Conservation (phyloP, 169 alveolate species). For the Eimeria tenella region DNA sequence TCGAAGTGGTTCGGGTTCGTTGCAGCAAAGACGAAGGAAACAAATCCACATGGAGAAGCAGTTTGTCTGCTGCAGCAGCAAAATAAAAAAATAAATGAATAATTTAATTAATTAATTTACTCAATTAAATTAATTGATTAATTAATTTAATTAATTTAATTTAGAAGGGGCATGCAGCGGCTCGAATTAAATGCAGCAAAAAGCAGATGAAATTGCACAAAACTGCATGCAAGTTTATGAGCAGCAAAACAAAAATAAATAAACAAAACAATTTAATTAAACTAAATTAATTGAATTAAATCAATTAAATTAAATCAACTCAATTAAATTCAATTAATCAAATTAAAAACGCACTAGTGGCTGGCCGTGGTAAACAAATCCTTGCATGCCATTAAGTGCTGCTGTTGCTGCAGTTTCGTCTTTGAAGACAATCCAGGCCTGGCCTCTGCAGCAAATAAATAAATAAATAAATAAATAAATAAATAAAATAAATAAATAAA, state of each 20-base stretch:
- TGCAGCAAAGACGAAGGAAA: background rate
- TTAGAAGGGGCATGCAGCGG: no score
- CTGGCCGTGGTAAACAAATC: slow-evolving; percentile 85
- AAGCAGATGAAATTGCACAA: background rate
- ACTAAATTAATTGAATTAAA: no score
- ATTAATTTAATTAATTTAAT: no score
- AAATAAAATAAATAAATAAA: no score
- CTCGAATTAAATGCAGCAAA: no score
- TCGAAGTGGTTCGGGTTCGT: no score
- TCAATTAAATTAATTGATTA: no score
- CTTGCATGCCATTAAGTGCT: slow-evolving; percentile 88
- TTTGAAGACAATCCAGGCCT: slow-evolving; percentile 89
- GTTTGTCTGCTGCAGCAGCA: background rate
- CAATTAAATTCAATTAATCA: background rate
- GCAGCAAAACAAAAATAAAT: background rate
- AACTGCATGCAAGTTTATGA: background rate
- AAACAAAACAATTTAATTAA: background rate
- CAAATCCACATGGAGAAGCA: background rate
- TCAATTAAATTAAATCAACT: background rate
- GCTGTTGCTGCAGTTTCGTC: slow-evolving; percentile 85
- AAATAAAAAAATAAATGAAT: no score
- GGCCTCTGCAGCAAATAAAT: slow-evolving; percentile 82
- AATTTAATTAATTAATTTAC: no score
- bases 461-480: no score
- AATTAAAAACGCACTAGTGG: slow-evolving; percentile 76